Percentiles rank a stretch among this genome's conserved stretches.
phyloP scores from a whole-genome alignment of 2,329 filamentous ascomycete species.

The Septoria petroselini region DNA sequence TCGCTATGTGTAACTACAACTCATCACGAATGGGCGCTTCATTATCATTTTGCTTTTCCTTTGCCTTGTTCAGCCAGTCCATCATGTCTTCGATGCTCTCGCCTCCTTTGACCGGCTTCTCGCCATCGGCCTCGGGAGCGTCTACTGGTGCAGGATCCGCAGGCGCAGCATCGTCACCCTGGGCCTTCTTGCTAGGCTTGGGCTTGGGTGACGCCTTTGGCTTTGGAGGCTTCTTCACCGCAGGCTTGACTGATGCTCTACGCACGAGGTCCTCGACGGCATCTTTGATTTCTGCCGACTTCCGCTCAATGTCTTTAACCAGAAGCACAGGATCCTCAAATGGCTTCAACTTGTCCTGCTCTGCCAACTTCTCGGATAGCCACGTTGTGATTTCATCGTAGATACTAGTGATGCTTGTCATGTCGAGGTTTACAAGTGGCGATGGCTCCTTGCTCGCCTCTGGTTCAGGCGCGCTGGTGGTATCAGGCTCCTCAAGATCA shows the following conservation, averaged over 20 bases:
- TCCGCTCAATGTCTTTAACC: constrained; percentile 66
- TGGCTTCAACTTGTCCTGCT: constrained; percentile 66
- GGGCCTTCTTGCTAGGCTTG: constrained; percentile 26
- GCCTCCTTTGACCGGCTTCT: constrained; percentile 20
- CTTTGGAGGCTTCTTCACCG: constrained; percentile 23
- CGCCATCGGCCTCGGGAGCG: constrained; percentile 8
- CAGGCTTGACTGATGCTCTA: constrained; percentile 37
- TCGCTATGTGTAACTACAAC: constrained; percentile 23
- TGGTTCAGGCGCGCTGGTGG: constrained; percentile 38
- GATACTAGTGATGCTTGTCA: constrained; percentile 61
- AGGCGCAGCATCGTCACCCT: constrained; percentile 16
- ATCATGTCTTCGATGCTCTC: constrained; percentile 29
- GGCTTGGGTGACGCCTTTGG: constrained; percentile 22
- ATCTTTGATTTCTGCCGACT: constrained; percentile 69
- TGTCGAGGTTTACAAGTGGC: constrained; percentile 69
- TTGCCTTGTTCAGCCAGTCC: constrained; percentile 24
- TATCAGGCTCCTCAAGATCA: constrained; percentile 72
- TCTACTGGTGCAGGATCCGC: constrained; percentile 15
- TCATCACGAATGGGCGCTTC: constrained; percentile 20
- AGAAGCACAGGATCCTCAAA: constrained; percentile 74
- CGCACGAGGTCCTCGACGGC: constrained; percentile 67
- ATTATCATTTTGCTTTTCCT: constrained; percentile 10
- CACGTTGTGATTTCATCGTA: constrained; percentile 65
- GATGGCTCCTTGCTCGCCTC: constrained; percentile 48
- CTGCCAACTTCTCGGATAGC: constrained; percentile 68